phyloP scores from a whole-genome alignment of 495 filamentous ascomycete species.

The Penicillium desertorum region DNA sequence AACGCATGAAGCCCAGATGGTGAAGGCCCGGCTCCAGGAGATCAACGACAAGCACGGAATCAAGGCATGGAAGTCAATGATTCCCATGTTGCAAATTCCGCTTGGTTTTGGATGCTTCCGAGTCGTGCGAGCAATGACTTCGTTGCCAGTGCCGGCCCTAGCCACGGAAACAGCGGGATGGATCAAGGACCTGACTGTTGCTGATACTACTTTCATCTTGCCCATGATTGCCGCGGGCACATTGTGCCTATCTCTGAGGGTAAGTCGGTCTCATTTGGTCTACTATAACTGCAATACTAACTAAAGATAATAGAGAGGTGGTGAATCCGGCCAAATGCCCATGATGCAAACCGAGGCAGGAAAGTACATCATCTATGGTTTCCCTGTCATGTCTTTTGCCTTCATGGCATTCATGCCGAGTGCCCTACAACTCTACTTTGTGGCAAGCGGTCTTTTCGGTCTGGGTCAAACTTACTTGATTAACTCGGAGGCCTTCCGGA shows the following conservation, averaged over 20 bases:
- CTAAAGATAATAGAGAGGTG: constrained; percentile 47
- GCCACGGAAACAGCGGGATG: constrained; percentile 67
- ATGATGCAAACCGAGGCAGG: constrained; percentile 33
- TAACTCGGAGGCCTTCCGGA: constrained; percentile 30
- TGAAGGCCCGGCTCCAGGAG: constrained; percentile 44
- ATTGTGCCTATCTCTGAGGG: constrained; percentile 57
- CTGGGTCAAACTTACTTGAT: constrained; percentile 58
- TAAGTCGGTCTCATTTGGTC: constrained; percentile 38
- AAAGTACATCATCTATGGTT: constrained; percentile 52
- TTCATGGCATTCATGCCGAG: constrained; percentile 67
- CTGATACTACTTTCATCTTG: constrained; percentile 76
- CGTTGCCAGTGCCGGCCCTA: constrained; percentile 76
- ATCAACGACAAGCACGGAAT: constrained; percentile 57
- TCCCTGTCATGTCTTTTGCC: constrained; percentile 61
- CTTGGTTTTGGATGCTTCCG: constrained; percentile 79
- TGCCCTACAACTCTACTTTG: constrained; percentile 71
- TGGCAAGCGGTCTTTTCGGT: constrained; percentile 54
- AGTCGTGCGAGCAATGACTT: constrained; percentile 69
- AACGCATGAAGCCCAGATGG: constrained; percentile 37
- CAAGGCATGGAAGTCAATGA: constrained; percentile 48
- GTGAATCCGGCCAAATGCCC: constrained; percentile 44
- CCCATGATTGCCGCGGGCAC: constrained; percentile 53
- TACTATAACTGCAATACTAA: background rate
- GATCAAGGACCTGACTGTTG: constrained; percentile 74
- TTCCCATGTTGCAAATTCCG: constrained; percentile 65